phyloP scores from a whole-genome alignment of 129 eudicot genomes.

The Pulicaria dysenterica region DNA sequence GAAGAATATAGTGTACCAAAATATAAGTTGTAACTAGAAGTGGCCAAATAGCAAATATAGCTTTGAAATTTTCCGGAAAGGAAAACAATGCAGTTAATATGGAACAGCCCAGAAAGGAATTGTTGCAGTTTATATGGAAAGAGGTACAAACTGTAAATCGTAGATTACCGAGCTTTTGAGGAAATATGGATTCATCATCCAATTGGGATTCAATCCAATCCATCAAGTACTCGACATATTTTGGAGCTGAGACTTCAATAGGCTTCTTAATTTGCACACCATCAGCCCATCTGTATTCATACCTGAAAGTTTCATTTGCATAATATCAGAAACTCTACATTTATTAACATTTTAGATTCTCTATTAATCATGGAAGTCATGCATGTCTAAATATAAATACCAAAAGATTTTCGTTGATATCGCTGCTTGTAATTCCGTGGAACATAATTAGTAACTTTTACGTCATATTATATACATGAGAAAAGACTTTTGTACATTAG shows the following conservation, averaged over 20 bases:
- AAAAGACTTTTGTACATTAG: neutral
- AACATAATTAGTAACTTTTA: slow-evolving; percentile 6
- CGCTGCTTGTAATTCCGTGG: neutral
- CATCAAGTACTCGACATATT: slow-evolving; percentile 89
- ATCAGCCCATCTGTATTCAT: slow-evolving; percentile 93
- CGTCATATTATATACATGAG: neutral
- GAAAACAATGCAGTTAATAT: neutral
- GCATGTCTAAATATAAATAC: neutral
- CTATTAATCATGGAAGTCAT: neutral
- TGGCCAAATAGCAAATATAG: neutral
- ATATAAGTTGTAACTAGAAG: neutral
- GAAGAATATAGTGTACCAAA: neutral
- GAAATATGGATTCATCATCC: slow-evolving; percentile 85
- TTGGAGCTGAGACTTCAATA: slow-evolving; percentile 91
- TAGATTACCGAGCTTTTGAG: slow-evolving; percentile 80
- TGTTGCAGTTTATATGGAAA: too few species aligned
- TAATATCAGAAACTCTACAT: slow-evolving; percentile 19
- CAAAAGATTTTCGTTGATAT: neutral
- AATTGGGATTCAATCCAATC: slow-evolving; percentile 90
- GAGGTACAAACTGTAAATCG: neutral
- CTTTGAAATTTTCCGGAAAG: neutral
- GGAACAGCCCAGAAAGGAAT: too few species aligned
- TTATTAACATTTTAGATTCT: neutral
- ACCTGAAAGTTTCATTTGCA: slow-evolving; percentile 47
- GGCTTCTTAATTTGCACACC: slow-evolving; percentile 90